Evolutionary conservation across 371 early-diverging fungal species (phyloP), one percentile per base, ranked within the genome.

Genomic region (Mortierella sp.): DNA sequence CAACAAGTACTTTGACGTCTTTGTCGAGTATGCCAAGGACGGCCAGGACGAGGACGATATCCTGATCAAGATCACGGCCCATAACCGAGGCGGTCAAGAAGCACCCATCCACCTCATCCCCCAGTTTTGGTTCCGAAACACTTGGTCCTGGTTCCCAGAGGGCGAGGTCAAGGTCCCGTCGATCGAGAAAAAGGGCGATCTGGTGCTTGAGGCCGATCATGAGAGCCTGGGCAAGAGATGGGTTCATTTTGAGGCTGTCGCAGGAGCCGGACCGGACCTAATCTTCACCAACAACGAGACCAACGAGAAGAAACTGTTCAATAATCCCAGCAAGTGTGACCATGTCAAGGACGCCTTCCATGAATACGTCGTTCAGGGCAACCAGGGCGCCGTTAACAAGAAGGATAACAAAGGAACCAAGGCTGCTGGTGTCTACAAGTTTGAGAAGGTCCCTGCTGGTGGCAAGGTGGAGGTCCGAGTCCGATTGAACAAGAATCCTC

Each of bases 271-370:
- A 0, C 81, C 85, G 0, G 87, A 86, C n/a, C 64, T 87, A 21
- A 69, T 90, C 16, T 90, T 90, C 53, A 87, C 88, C 43, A 88
- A 88, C 69, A 90, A 90, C 57, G 90, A 90, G 28, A 82, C 90
- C 10, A 90, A 90, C 55, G 24, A 75, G 5, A 13, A 81, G 50
- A 75, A 73, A 40, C 57, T 90, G 24, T 90, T 87, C 73, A 76
- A 86, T 6, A 74, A 69, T 19, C 57, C 70, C 53, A 90, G 89
- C 90, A 80, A 76, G 46, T 69, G 71, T 34, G 53, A 44, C 0
- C 81, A 79, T 73, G 81, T 79, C 61, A 87, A 90, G 82, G 90
- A 90, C 67, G 90, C 81, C 9, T 83, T 90, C 75, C 87, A 90
- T 51, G 86, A 88, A 31, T 83, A 84, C 43, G 79, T 90, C 6